A percentile compares a stretch with the other conserved stretches of the same genome.
Evolutionary conservation across 306 rosid species (phyloP).

Genomic region (Psophocarpus tetragonolobus): DNA sequence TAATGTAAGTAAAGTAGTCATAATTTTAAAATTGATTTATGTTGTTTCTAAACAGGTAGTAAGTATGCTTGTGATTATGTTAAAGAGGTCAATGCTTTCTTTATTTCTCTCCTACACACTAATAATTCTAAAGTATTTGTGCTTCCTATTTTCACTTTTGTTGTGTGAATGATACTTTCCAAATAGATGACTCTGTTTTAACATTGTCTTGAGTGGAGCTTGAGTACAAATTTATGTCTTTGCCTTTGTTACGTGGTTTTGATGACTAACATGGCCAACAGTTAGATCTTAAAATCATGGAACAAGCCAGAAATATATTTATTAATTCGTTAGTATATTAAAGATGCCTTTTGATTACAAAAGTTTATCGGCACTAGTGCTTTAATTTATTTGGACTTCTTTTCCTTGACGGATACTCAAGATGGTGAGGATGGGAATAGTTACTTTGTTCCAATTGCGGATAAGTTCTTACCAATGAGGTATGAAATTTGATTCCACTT

Average conservation of each 20-base stretch:
- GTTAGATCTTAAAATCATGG: background rate
- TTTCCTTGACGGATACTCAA: slow-evolving; percentile 44
- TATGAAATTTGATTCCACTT: too few relatives aligned
- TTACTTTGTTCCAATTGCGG: slow-evolving; percentile 24
- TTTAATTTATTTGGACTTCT: slow-evolving; percentile 80
- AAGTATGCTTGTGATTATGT: slow-evolving; percentile 52
- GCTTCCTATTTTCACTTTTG: slow-evolving; percentile 22
- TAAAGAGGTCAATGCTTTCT: slow-evolving; percentile 20
- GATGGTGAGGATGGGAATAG: slow-evolving; percentile 45
- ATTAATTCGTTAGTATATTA: too few relatives aligned
- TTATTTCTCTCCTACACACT: background rate
- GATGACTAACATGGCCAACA: background rate
- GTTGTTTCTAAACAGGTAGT: too few relatives aligned
- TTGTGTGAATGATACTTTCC: background rate
- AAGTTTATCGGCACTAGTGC: too few relatives aligned
- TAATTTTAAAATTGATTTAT: too few relatives aligned
- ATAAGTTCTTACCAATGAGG: too few relatives aligned
- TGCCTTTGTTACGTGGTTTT: background rate
- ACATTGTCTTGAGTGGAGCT: background rate
- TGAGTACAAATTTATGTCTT: background rate
- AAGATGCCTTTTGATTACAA: slow-evolving; percentile 78
- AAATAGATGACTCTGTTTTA: background rate
- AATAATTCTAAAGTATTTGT: background rate
- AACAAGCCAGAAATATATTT: too few relatives aligned
- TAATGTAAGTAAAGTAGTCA: too few relatives aligned